These are phyloP conservation scores for Epichloe bromicola DNA, from an alignment of 2,329 filamentous ascomycete species.

Conservation along the genomic window DNA sequence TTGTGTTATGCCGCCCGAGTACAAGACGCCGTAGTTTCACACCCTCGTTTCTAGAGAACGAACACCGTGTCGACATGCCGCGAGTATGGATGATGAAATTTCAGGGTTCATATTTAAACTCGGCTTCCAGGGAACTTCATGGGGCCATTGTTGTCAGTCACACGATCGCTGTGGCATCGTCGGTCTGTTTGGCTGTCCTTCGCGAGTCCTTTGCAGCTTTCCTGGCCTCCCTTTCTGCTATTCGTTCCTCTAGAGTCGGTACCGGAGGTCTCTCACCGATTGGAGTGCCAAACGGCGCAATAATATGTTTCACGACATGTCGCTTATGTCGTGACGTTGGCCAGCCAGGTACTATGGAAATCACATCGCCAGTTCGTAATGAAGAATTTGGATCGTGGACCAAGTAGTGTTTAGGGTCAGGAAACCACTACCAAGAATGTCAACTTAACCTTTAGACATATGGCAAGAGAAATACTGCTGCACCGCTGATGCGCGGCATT, in stretches of 20 bases:
- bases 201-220: slow-evolving; percentile 44
- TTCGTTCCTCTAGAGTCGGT: slow-evolving; percentile 49
- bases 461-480: neutral
- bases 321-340: slow-evolving; percentile 53
- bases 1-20: too few relatives aligned
- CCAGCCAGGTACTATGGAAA: slow-evolving; percentile 55
- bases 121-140: neutral
- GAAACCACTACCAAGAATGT: slow-evolving; percentile 37
- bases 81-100: neutral
- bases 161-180: slow-evolving; percentile 6
- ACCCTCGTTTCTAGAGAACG: neutral
- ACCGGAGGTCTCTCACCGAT: slow-evolving; percentile 53
- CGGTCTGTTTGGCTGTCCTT: slow-evolving; percentile 23
- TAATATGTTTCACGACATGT: slow-evolving; percentile 62
- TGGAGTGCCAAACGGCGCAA: slow-evolving; percentile 52
- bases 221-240: slow-evolving; percentile 39
- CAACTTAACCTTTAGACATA: neutral
- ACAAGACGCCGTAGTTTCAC: neutral
- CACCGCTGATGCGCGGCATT: neutral
- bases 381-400: slow-evolving; percentile 70
- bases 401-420: slow-evolving; percentile 49
- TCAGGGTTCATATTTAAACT: neutral
- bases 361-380: slow-evolving; percentile 60
- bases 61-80: too few relatives aligned
- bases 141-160: neutral